These are phyloP conservation scores for Diutina ranongensis DNA, from an alignment of 1,139 yeast species.

Conservation along the genomic window DNA sequence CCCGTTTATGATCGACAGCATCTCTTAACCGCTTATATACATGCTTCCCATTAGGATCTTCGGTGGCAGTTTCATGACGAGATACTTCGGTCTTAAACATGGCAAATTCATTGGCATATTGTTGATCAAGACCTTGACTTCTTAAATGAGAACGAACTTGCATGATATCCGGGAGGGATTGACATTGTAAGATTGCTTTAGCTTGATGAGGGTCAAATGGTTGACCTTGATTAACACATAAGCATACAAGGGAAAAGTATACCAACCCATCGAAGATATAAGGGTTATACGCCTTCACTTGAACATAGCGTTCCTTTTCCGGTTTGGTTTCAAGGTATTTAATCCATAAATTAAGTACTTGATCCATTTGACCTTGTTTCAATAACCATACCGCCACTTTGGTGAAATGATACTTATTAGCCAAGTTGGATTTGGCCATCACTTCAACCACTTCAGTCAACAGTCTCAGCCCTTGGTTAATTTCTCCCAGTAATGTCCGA, in stretches of 20 bases:
- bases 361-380: slow-evolving; percentile 13
- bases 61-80: slow-evolving; percentile 10
- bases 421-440: slow-evolving; percentile 19
- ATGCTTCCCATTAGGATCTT: slow-evolving; percentile 24
- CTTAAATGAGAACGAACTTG: slow-evolving; percentile 13
- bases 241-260: slow-evolving; percentile 24
- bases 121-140: slow-evolving; percentile 10
- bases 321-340: slow-evolving; percentile 19
- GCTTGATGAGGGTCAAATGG: slow-evolving; percentile 18
- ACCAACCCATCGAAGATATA: slow-evolving; percentile 18
- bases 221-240: slow-evolving; percentile 16
- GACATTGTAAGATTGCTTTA: slow-evolving; percentile 19
- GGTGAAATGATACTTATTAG: slow-evolving; percentile 24
- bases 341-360: slow-evolving; percentile 25
- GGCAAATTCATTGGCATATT: slow-evolving; percentile 11
- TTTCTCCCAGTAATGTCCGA: slow-evolving; percentile 12
- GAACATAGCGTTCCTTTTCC: slow-evolving; percentile 6
- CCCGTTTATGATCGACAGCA: slow-evolving; percentile 15
- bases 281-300: slow-evolving; percentile 11
- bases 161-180: slow-evolving; percentile 15
- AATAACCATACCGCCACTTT: slow-evolving; percentile 16
- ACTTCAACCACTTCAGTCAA: slow-evolving; percentile 19
- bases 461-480: slow-evolving; percentile 11
- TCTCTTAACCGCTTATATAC: slow-evolving; percentile 16
- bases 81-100: slow-evolving; percentile 11